phyloP scores from a whole-genome alignment of 352 stramenopile species.

The Phytophthora pseudosyringae region DNA sequence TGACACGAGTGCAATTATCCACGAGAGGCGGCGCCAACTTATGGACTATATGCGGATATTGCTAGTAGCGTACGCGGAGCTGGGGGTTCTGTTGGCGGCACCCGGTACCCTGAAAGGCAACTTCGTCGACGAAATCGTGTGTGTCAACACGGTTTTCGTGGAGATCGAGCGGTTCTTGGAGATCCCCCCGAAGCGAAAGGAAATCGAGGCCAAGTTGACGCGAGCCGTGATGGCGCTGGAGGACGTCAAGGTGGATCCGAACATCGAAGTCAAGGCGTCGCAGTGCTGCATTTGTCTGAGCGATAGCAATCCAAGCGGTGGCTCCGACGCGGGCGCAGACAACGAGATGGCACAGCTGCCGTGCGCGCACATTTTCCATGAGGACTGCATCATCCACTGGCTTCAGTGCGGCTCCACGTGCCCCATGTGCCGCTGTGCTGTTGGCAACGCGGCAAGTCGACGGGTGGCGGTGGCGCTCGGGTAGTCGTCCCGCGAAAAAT shows the following conservation, averaged over 20 bases:
- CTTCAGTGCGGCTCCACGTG: conserved; percentile 58
- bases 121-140: conserved; percentile 17
- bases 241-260: conserved; percentile 5
- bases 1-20: conserved; percentile 35
- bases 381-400: conserved; percentile 69
- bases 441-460: conserved; percentile 19
- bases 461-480: conserved; percentile 9
- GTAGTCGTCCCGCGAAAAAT: conserved; percentile 10
- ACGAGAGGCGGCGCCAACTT: conserved; percentile 26
- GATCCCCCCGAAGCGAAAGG: conserved; percentile 39
- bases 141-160: conserved; percentile 26
- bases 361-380: conserved; percentile 61
- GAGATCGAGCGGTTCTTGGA: conserved; percentile 38
- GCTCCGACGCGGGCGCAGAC: background rate
- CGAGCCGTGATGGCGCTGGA: conserved; percentile 26
- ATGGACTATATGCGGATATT: conserved; percentile 29
- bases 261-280: background rate
- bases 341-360: conserved; percentile 45
- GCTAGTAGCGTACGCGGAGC: conserved; percentile 31
- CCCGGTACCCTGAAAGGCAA: conserved; percentile 9
- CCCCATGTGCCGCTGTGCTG: conserved; percentile 47
- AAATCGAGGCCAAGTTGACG: conserved; percentile 30
- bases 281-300: conserved; percentile 37
- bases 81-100: conserved; percentile 29
- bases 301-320: conserved; percentile 8